Percentiles rank a stretch among this genome's conserved stretches.
Evolutionary conservation across 73 alveolate genomes (phyloP).

Genomic region (Tetrahymena borealis): DNA sequence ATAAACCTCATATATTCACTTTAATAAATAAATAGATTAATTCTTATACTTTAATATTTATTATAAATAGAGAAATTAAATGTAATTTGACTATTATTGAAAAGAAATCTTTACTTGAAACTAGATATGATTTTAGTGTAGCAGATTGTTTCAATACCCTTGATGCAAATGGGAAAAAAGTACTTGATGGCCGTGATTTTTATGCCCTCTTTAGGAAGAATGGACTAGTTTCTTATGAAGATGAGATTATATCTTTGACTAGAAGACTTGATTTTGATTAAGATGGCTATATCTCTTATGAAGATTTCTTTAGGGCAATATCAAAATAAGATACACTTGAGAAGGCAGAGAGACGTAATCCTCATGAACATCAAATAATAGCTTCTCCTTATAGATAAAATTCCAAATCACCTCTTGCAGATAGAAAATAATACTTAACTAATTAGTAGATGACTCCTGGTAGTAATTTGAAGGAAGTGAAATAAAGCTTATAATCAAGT

Average conservation of each 20-base stretch:
- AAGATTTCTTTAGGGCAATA: not conserved
- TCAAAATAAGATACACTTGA: not conserved
- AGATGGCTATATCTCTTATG: not conserved
- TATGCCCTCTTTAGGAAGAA: not conserved
- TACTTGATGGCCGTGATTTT: not conserved
- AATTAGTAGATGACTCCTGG: not conserved
- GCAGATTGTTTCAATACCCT: not conserved
- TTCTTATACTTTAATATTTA: not conserved
- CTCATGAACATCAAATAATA: not conserved
- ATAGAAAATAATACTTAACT: not conserved
- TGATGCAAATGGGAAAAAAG: not conserved
- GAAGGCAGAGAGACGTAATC: not conserved
- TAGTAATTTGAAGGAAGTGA: not conserved
- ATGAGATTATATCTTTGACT: not conserved
- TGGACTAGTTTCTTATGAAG: not conserved
- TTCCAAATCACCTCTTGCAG: not conserved
- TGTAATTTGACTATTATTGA: not conserved
- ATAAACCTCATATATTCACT: no score
- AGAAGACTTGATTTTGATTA: not conserved
- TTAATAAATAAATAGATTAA: no score
- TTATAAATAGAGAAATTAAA: not conserved
- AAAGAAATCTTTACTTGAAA: not conserved
- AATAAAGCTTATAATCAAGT: not conserved
- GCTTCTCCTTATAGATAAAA: not conserved
- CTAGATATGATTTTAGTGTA: not conserved